These are phyloP conservation scores for Gnaphalium uliginosum DNA, from an alignment of 129 eudicot genomes.

Conservation along the genomic window DNA sequence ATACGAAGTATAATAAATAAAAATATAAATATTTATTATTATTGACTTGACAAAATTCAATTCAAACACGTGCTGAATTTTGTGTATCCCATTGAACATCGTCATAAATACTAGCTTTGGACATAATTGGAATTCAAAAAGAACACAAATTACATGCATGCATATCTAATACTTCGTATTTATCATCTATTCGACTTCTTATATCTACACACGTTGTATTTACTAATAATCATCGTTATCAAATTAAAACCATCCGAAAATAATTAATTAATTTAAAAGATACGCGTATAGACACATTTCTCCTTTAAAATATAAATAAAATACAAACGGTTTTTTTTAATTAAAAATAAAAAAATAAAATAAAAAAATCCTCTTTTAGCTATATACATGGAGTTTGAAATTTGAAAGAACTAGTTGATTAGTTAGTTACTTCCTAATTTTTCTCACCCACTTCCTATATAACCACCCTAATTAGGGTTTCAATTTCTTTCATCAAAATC, in stretches of 20 bases:
- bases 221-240: too few species aligned
- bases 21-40: neutral
- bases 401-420: neutral
- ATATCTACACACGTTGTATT: neutral
- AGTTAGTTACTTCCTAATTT: neutral
- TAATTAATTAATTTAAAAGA: too few species aligned
- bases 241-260: too few species aligned
- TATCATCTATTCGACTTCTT: neutral
- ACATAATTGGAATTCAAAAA: slow-evolving; percentile 21
- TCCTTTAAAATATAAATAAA: too few species aligned
- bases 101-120: slow-evolving; percentile 4
- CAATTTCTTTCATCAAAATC: neutral
- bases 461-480: slow-evolving; percentile 2
- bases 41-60: neutral
- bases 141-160: slow-evolving; percentile 1
- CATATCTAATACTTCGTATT: neutral
- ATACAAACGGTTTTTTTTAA: too few species aligned
- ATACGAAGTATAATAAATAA: neutral
- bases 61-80: neutral
- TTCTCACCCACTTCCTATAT: slow-evolving; percentile 1
- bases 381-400: neutral
- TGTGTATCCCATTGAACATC: slow-evolving; percentile 10
- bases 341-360: too few species aligned
- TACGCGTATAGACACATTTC: too few species aligned
- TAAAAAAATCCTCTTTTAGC: too few species aligned